Base-by-base conservation (phyloP, 768 basidiomycete species). In the Tylopilus plumbeoviolaceoides region DNA sequence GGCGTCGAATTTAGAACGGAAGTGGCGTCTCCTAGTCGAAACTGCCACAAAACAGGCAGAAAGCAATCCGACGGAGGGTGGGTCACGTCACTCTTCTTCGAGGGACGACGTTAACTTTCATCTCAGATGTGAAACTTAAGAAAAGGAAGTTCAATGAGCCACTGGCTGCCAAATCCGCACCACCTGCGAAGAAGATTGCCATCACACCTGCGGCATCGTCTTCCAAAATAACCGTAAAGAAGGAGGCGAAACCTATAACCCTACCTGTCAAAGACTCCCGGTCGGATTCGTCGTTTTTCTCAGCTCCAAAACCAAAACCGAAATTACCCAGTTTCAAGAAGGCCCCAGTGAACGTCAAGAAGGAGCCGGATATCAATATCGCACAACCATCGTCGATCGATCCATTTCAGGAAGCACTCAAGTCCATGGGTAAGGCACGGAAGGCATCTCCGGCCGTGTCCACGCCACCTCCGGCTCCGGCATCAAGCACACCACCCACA, bases 321-420 rank as follows among this genome's bases (percentile, higher is more conserved):
- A 89, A 87, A 69, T 73, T 93, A 20, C 91, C 91, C 11, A 89
- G 80, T 50, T 93, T 93, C 76, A 91, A 86, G 73, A 93, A 92
- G 69, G 86, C 84, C 11, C 78, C 82, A 0, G 70, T 71, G 7
- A 58, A 70, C 9, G 67, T 60, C 49, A 81, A 83, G 73, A 77
- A 74, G 60, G 84, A 82, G 50, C 69, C 72, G 7, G 80, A 80
- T 56, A 51, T 60, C 17, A 87, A 87, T 64, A 74, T 85, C 25
- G 84, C 90, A 31, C 84, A 89, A 69, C 87, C 89, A 2, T 87
- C 84, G 9, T 81, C 85, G 42, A 78, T 83, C 53, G 83, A 93
- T 66, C 85, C 90, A 5, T 92, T 92, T 73, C 81, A 89, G 68
- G 90, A 91, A 69, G 83, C 82, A 43, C 79, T 93, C 59, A 88